A percentile compares a stretch with the other conserved stretches of the same genome.
Conservation (phyloP, 257 asterid genomes). For the Scutellaria barbata region DNA sequence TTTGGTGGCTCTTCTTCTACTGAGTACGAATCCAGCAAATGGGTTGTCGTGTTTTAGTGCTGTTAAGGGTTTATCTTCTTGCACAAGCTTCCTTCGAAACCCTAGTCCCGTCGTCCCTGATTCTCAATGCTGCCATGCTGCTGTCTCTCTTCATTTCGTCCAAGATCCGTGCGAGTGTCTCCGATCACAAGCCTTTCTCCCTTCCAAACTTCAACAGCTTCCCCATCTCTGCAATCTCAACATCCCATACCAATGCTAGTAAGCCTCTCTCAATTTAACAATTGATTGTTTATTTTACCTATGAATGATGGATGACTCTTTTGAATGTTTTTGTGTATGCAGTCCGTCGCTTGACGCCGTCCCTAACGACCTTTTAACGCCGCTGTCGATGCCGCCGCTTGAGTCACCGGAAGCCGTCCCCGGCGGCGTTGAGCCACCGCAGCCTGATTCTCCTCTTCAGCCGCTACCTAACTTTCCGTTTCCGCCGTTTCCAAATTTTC, state of each 20-base stretch:
- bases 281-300: neutral
- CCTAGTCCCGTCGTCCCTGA: constrained; percentile 1
- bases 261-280: neutral
- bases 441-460: neutral
- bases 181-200: constrained; percentile 2
- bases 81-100: constrained; percentile 26
- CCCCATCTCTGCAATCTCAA: constrained; percentile 32
- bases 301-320: too few relatives aligned
- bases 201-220: constrained; percentile 33
- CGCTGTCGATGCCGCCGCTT: too few relatives aligned
- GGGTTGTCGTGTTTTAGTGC: constrained; percentile 25
- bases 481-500: neutral
- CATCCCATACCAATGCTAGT: constrained; percentile 31
- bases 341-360: too few relatives aligned
- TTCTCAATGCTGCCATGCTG: constrained; percentile 34
- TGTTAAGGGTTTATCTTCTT: neutral
- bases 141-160: neutral
- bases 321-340: too few relatives aligned
- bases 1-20: constrained; percentile 21
- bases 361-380: too few relatives aligned
- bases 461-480: neutral
- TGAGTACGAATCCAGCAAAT: neutral
- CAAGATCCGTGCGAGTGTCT: neutral
- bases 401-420: too few relatives aligned
- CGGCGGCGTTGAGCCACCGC: neutral